A percentile compares a stretch with the other conserved stretches of the same genome.
Conservation (phyloP, 768 basidiomycete genomes). For the Phlegmacium glaucopus region DNA sequence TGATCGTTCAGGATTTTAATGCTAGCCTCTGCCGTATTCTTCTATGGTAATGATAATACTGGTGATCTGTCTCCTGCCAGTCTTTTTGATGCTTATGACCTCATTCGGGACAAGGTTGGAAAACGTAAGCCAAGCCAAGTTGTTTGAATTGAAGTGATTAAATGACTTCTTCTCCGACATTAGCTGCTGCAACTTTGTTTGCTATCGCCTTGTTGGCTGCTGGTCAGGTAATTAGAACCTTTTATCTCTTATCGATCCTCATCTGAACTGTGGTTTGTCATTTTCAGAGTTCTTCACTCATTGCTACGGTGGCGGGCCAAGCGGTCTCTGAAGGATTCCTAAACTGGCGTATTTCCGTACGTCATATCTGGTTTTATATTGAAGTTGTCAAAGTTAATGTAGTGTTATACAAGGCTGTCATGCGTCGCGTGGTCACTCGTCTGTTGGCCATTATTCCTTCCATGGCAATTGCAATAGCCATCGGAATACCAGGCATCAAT, state of each 20-base stretch:
- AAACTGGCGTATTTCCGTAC: conserved; percentile 77
- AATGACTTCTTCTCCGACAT: neutral
- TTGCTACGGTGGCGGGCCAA: conserved; percentile 89
- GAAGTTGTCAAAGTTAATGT: conserved; percentile 18
- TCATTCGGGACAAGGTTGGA: conserved; percentile 68
- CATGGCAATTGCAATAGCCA: conserved; percentile 68
- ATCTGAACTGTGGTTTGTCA: neutral
- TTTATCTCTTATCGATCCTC: neutral
- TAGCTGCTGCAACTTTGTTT: conserved; percentile 83
- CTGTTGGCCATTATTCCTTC: conserved; percentile 81
- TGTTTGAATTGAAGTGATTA: neutral
- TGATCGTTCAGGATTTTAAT: conserved; percentile 63
- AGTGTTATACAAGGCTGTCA: conserved; percentile 45
- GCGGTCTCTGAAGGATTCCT: conserved; percentile 89
- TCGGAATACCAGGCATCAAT: conserved; percentile 70
- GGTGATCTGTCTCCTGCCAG: conserved; percentile 49
- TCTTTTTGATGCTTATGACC: conserved; percentile 79
- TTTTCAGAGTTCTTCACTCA: conserved; percentile 70
- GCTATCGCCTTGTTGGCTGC: conserved; percentile 82
- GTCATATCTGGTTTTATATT: conserved; percentile 14
- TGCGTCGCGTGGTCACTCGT: conserved; percentile 83
- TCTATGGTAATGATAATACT: conserved; percentile 33
- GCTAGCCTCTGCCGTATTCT: conserved; percentile 81
- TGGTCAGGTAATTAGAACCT: conserved; percentile 52
- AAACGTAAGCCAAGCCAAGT: conserved; percentile 40